Evolutionary conservation across 2,329 filamentous ascomycete species (phyloP).

Genomic region (Passalora sequoiae): DNA sequence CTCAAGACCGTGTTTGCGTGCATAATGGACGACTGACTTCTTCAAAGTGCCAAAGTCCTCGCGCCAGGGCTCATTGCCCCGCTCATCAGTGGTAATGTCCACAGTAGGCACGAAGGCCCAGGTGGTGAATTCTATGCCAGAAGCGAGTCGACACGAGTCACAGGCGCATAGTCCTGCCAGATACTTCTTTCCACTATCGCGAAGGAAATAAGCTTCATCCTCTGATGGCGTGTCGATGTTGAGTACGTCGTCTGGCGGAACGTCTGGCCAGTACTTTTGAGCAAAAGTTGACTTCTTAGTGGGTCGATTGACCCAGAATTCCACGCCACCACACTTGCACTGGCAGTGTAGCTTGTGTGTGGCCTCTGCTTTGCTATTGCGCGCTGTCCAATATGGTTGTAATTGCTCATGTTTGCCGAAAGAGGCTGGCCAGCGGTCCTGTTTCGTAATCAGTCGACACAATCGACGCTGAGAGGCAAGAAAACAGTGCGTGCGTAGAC

Average conservation of each 20-base stretch:
- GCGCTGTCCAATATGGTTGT: constrained; percentile 23
- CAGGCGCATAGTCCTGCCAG: constrained; percentile 59
- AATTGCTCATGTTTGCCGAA: constrained; percentile 17
- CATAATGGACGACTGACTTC: constrained; percentile 51
- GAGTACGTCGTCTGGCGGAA: constrained; percentile 38
- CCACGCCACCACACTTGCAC: constrained; percentile 54
- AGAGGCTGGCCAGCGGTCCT: constrained; percentile 27
- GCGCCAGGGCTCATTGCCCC: constrained; percentile 22
- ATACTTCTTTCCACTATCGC: constrained; percentile 46
- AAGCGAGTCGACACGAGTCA: constrained; percentile 54
- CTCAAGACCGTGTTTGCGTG: no score
- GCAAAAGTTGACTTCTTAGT: constrained; percentile 42
- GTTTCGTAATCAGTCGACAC: no score
- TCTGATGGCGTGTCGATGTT: no score
- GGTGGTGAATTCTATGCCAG: constrained; percentile 59
- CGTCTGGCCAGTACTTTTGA: constrained; percentile 50
- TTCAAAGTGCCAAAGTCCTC: constrained; percentile 45
- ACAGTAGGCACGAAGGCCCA: constrained; percentile 62
- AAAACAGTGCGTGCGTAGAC: no score
- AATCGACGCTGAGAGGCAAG: no score
- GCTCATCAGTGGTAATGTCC: constrained; percentile 47
- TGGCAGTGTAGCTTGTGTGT: constrained; percentile 38
- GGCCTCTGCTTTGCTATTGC: constrained; percentile 6
- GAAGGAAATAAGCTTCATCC: constrained; percentile 59
- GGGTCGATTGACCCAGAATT: constrained; percentile 55